A percentile compares a stretch with the other conserved stretches of the same genome.
Conservation (phyloP, 176 grass and related monocot genomes). For the Eleusine coracana region DNA sequence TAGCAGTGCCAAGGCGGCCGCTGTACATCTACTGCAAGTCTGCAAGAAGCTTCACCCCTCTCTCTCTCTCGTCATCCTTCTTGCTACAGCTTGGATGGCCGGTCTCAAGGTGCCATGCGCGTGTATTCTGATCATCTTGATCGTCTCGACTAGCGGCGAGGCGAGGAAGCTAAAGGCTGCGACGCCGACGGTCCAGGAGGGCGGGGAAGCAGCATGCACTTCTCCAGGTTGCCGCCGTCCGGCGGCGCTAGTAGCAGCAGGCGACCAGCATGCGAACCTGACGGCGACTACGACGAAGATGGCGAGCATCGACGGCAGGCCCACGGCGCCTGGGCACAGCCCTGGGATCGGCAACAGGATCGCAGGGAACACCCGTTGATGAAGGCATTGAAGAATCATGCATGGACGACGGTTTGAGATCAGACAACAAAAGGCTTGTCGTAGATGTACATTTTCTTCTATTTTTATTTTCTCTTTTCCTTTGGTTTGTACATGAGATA, state of each 20-base stretch:
- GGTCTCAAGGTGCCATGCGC: slow-evolving; percentile 20
- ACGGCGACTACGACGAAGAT: slow-evolving; percentile 8
- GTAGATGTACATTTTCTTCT: not conserved
- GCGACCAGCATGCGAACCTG: not conserved
- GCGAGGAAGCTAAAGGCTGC: slow-evolving; percentile 36
- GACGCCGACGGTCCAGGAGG: not conserved
- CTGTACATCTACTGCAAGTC: not conserved
- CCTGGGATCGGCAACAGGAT: slow-evolving; percentile 69
- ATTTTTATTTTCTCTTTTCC: not conserved
- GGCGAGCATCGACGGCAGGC: slow-evolving; percentile 45
- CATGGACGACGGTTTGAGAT: not conserved
- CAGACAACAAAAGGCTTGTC: not conserved
- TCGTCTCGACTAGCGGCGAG: slow-evolving; percentile 25
- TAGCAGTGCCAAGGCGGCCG: not conserved
- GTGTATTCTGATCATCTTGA: slow-evolving; percentile 40
- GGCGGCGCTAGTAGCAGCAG: not conserved
- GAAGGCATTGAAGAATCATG: not conserved
- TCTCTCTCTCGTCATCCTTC: not conserved
- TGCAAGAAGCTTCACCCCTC: too few species aligned
- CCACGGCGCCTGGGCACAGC: slow-evolving; percentile 65
- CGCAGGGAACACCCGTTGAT: slow-evolving; percentile 39
- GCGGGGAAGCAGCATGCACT: not conserved
- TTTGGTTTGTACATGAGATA: not conserved
- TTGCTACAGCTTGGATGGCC: slow-evolving; percentile 31
- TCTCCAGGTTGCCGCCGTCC: not conserved